These are phyloP conservation scores for Tillandsia leiboldiana DNA, from an alignment of 176 grass and related monocot genomes.

Conservation along the genomic window DNA sequence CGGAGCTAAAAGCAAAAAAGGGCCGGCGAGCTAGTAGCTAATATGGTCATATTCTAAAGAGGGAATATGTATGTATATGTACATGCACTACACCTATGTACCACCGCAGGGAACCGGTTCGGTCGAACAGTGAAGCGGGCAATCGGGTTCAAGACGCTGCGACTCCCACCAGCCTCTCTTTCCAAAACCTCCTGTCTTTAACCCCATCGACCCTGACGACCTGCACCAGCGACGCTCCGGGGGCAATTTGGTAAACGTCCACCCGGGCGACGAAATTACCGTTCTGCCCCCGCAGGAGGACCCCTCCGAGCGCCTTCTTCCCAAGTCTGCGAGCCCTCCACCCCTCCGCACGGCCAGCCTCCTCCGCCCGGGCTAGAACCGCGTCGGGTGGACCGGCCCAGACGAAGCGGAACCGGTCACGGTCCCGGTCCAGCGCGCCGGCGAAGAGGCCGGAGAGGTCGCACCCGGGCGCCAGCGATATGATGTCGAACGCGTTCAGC, in stretches of 20 bases:
- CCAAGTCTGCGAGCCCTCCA: constrained; percentile 21
- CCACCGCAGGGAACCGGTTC: too few species aligned
- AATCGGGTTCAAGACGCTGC: constrained; percentile 13
- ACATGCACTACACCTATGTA: too few species aligned
- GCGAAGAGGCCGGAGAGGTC: constrained; percentile 59
- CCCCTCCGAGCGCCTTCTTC: constrained; percentile 13
- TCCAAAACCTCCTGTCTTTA: constrained; percentile 47
- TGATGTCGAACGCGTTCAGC: constrained; percentile 80
- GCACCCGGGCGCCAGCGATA: constrained; percentile 47
- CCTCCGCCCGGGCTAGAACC: constrained; percentile 29
- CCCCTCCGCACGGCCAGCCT: constrained; percentile 21
- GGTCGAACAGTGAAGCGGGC: too few species aligned
- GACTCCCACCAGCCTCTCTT: constrained; percentile 35
- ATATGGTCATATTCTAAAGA: too few species aligned
- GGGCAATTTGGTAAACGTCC: constrained; percentile 28
- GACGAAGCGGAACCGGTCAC: constrained; percentile 50
- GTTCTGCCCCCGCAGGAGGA: constrained; percentile 33
- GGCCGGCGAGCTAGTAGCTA: too few species aligned
- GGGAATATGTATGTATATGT: too few species aligned
- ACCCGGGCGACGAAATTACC: constrained; percentile 46
- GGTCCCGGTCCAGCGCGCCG: constrained; percentile 23
- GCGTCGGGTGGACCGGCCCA: constrained; percentile 4
- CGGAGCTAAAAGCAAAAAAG: too few species aligned
- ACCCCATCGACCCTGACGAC: constrained; percentile 34
- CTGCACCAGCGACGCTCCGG: constrained; percentile 43